Percentiles rank a stretch among this genome's conserved stretches.
phyloP scores from a whole-genome alignment of 495 filamentous ascomycete genomes.

The Xanthoparmelia taractica region DNA sequence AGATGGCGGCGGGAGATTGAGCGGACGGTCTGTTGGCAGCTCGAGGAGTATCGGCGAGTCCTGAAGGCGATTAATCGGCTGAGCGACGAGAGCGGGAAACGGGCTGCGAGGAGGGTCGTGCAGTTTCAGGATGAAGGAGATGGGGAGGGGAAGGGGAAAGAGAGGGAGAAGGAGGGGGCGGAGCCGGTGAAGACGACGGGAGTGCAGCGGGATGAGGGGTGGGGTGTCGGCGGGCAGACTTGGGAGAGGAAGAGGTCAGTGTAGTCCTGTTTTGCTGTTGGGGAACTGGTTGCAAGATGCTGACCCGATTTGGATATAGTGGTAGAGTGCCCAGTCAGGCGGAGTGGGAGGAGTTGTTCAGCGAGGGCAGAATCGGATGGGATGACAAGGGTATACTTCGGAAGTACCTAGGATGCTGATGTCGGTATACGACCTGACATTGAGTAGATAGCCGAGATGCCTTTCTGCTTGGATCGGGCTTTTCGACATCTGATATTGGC shows the following conservation, averaged over 20 bases:
- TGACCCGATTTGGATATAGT: slow-evolving; percentile 3
- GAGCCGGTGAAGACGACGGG: background rate
- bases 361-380: slow-evolving; percentile 1
- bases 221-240: background rate
- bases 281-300: background rate
- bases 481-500: background rate
- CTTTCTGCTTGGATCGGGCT: background rate
- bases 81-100: background rate
- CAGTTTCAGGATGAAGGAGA: background rate
- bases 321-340: slow-evolving; percentile 8
- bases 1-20: slow-evolving; percentile 9
- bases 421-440: background rate
- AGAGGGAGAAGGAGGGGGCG: background rate
- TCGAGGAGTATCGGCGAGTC: background rate
- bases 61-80: background rate
- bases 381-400: slow-evolving; percentile 1
- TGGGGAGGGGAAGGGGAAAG: background rate
- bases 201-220: background rate
- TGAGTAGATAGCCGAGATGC: background rate
- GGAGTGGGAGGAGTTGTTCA: slow-evolving; percentile 19
- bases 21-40: background rate
- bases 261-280: background rate
- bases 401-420: background rate
- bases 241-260: slow-evolving; percentile 1
- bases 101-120: background rate